Evolutionary conservation across 2,329 filamentous ascomycete genomes (phyloP).

Genomic region (Ploettnerulaceae sp.): DNA sequence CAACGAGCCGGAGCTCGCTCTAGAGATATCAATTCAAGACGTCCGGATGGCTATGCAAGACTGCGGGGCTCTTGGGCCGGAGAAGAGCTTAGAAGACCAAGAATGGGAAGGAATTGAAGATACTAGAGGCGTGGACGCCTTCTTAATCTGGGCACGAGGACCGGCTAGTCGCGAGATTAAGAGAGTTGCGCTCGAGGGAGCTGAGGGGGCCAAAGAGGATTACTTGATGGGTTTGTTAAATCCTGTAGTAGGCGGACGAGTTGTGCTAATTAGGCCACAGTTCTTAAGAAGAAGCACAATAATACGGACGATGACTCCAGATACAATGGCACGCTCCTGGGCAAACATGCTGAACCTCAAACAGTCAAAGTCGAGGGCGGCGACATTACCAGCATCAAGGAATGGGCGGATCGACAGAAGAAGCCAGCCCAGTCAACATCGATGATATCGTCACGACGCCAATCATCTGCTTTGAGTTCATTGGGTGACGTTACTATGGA

Average conservation of each 20-base stretch:
- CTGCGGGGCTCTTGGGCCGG: conserved; percentile 67
- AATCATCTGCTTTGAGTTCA: conserved; percentile 33
- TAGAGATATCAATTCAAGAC: conserved; percentile 65
- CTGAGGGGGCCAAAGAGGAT: conserved; percentile 59
- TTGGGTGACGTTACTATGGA: conserved; percentile 32
- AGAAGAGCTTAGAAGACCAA: conserved; percentile 63
- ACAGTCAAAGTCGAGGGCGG: conserved; percentile 77
- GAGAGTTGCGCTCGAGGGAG: conserved; percentile 71
- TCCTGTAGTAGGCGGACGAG: neutral
- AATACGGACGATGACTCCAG: conserved; percentile 83
- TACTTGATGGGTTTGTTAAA: conserved; percentile 55
- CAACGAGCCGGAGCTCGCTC: conserved; percentile 59
- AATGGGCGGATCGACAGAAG: conserved; percentile 52
- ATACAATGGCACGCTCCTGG: conserved; percentile 79
- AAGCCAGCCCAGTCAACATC: conserved; percentile 16
- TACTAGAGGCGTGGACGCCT: conserved; percentile 68
- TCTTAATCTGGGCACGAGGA: conserved; percentile 74
- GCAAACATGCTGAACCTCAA: conserved; percentile 65
- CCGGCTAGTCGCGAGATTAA: conserved; percentile 73
- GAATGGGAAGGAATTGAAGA: conserved; percentile 65
- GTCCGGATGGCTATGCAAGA: conserved; percentile 82
- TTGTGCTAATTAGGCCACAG: conserved; percentile 39
- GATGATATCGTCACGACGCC: conserved; percentile 24
- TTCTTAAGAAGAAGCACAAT: conserved; percentile 78
- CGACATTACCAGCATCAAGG: conserved; percentile 57